A percentile compares a stretch with the other conserved stretches of the same genome.
Evolutionary conservation across 768 basidiomycete species (phyloP).

Genomic region (Lactifluus hygrophoroides): DNA sequence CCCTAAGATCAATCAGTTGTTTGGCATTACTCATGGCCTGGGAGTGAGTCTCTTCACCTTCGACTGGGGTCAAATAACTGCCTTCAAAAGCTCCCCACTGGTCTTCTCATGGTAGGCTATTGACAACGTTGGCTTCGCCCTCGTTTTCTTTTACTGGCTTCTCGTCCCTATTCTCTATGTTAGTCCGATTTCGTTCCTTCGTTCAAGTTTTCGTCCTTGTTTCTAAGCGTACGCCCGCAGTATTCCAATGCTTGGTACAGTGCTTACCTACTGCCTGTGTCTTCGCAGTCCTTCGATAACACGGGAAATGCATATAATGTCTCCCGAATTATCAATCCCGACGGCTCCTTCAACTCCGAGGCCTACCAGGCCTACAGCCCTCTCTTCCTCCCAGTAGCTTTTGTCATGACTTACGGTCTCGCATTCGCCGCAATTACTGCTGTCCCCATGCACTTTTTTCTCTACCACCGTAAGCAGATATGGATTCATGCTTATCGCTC

Average conservation of each 20-base stretch:
- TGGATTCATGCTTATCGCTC: slow-evolving; percentile 61
- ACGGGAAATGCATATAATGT: slow-evolving; percentile 51
- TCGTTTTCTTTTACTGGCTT: slow-evolving; percentile 65
- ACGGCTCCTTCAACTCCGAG: slow-evolving; percentile 45
- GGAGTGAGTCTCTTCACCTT: slow-evolving; percentile 68
- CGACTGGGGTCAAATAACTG: slow-evolving; percentile 72
- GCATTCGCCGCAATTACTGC: too few species aligned
- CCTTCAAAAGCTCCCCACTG: slow-evolving; percentile 67
- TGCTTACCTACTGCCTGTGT: slow-evolving; percentile 39
- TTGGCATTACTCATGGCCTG: slow-evolving; percentile 42
- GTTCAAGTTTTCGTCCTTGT: background rate
- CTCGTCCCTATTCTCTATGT: slow-evolving; percentile 50
- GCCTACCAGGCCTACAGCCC: slow-evolving; percentile 52
- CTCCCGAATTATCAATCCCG: slow-evolving; percentile 42
- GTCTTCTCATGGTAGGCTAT: slow-evolving; percentile 80
- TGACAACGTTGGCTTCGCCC: slow-evolving; percentile 55
- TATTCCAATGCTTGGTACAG: slow-evolving; percentile 54
- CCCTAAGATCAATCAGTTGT: slow-evolving; percentile 62
- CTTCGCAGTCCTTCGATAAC: slow-evolving; percentile 57
- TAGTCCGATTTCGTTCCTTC: background rate
- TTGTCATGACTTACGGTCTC: slow-evolving; percentile 77
- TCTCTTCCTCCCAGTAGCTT: slow-evolving; percentile 55
- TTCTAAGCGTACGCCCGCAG: too few species aligned
- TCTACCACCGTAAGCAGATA: slow-evolving; percentile 75
- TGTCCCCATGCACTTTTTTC: slow-evolving; percentile 58